A percentile compares a stretch with the other conserved stretches of the same genome.
phyloP scores from a whole-genome alignment of 495 filamentous ascomycete genomes.

The Daldinia loculata region DNA sequence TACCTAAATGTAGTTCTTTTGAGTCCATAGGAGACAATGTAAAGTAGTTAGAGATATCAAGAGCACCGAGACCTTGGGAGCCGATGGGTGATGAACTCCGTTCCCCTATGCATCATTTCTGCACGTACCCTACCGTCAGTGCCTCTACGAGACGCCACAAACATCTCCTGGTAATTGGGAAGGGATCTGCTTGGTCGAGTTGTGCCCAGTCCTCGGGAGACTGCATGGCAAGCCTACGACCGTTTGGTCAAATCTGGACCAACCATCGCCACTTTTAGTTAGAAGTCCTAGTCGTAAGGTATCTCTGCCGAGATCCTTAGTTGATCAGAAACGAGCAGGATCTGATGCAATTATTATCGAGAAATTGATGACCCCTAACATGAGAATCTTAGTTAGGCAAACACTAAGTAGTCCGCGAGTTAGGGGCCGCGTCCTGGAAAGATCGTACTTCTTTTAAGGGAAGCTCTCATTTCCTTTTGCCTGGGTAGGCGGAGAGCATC shows the following conservation, averaged over 20 bases:
- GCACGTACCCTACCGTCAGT: constrained; percentile 47
- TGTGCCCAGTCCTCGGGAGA: constrained; percentile 43
- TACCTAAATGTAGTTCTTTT: neutral
- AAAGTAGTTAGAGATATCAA: constrained; percentile 18
- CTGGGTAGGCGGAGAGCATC: neutral
- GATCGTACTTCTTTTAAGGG: neutral
- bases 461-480: neutral
- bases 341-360: neutral
- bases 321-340: constrained; percentile 17
- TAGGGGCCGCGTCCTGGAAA: neutral
- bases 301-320: constrained; percentile 25
- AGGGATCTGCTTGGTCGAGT: constrained; percentile 44
- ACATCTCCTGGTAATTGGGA: constrained; percentile 47
- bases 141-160: constrained; percentile 49
- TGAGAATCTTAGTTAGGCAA: neutral
- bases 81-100: constrained; percentile 39
- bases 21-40: neutral
- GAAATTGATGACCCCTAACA: neutral
- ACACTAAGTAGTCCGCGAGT: neutral
- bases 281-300: constrained; percentile 32
- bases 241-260: constrained; percentile 38
- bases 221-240: constrained; percentile 46
- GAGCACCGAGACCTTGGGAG: constrained; percentile 30
- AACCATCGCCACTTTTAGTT: constrained; percentile 41
- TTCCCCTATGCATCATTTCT: constrained; percentile 42